A percentile compares a stretch with the other conserved stretches of the same genome.
phyloP scores from a whole-genome alignment of 768 basidiomycete species.

The Leccinum truebloodii region DNA sequence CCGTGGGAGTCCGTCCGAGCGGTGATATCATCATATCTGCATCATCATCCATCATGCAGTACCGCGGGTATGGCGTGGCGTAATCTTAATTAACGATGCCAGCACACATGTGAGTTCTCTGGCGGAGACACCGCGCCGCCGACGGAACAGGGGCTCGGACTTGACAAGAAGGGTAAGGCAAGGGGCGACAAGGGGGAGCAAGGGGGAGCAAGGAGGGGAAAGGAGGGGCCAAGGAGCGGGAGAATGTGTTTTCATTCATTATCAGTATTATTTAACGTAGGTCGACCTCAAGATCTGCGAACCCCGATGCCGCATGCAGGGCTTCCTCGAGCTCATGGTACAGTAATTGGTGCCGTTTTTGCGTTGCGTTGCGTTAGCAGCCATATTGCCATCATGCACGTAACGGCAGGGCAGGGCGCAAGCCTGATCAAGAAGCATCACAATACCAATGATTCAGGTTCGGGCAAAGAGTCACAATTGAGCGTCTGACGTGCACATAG shows the following conservation, averaged over 20 bases:
- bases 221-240: not conserved
- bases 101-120: not conserved
- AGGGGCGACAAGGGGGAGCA: not conserved
- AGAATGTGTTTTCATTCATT: not conserved
- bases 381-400: not conserved
- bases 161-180: not conserved
- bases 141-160: constrained; percentile 1
- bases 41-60: not conserved
- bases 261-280: not conserved
- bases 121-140: not conserved
- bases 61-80: not conserved
- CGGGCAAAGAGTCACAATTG: not conserved
- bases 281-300: not conserved
- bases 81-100: not conserved
- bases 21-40: constrained; percentile 1
- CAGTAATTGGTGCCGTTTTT: not conserved
- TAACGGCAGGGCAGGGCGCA: not conserved
- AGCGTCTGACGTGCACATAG: not conserved
- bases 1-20: not conserved
- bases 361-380: not conserved
- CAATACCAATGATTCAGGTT: not conserved
- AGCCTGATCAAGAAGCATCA: not conserved
- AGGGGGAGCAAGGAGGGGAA: not conserved
- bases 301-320: constrained; percentile 1
- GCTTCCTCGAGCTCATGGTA: constrained; percentile 14